Percentiles rank a stretch among this genome's conserved stretches.
These are phyloP conservation scores for Plasmodium billcollinsi DNA, from an alignment of 169 alveolate species.

Conservation along the genomic window DNA sequence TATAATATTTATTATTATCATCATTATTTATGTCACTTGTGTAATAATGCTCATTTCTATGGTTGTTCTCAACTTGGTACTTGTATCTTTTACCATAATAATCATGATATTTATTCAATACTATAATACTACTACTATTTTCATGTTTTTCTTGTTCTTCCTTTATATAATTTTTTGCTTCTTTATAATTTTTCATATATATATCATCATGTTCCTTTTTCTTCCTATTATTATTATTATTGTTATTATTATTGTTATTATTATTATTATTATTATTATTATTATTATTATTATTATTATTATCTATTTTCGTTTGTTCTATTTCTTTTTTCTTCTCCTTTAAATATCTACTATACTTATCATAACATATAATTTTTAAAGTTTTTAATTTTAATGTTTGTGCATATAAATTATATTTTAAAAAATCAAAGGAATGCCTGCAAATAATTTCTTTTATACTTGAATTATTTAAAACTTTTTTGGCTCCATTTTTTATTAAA, in stretches of 20 bases:
- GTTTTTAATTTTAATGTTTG: constrained; percentile 45
- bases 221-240: not conserved
- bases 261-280: not conserved
- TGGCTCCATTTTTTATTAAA: constrained; percentile 55
- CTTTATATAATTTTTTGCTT: not conserved
- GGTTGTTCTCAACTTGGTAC: too few species aligned
- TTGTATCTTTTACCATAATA: too few species aligned
- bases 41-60: too few species aligned
- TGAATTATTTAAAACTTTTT: constrained; percentile 28
- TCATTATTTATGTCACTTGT: too few species aligned
- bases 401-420: constrained; percentile 44
- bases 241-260: not conserved
- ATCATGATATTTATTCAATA: too few species aligned
- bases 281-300: not conserved
- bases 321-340: not conserved
- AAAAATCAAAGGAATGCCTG: constrained; percentile 57
- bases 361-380: constrained; percentile 36
- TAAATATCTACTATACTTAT: not conserved
- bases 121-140: too few species aligned
- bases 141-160: not conserved
- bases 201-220: not conserved
- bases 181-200: not conserved
- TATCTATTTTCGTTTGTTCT: not conserved
- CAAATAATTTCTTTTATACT: constrained; percentile 52
- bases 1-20: not conserved